Base-by-base conservation (phyloP, 225 moss, liverwort and hornwort genomes). In the Pleurozium schreberi region DNA sequence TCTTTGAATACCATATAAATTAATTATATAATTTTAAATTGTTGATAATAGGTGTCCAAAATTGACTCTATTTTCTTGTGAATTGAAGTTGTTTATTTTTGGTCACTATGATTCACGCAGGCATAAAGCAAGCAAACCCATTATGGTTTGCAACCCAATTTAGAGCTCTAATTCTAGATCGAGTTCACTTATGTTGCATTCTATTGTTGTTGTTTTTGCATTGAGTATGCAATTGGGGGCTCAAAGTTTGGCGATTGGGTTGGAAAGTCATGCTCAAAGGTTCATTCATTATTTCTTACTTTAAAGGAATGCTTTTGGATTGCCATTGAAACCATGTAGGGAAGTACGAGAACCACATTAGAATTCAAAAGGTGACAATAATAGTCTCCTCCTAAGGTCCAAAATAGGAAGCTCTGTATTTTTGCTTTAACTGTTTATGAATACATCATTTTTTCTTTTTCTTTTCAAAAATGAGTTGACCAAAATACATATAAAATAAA, bases 161-260 rank as follows among this genome's bases (percentile, higher is more conserved):
- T 0, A 5, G 0, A 34, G 3, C 1, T 23, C 1, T 52, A n/a
- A n/a, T n/a, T 53, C 23, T 4, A 3, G 0, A 14, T 36, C 6
- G 8, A 22, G 14, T 76, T 36, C 20, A 14, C 1, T 36, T 36
- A 0, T 23, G 9, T 38, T 77, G 23, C 36, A 76, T 52, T 52
- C 14, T 23, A 22, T 22, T 52, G 12, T 36, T 34, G 3, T 22
- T 77, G 53, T 25, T 2, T 28, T n/a, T n/a, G 7, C 7, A n/a
- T 79, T 79, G 18, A 27, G 1, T 58, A 2, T 58, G 10, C 18
- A 58, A 27, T 27, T 40, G 7, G 27, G 27, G 38, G 27, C 7
- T 58, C 9, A 11, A 10, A 18, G 5, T 20, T 58, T 26, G 2
- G 10, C 4, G 26, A 27, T 78, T 78, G 57, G 17, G 2, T n/a